Evolutionary conservation across 345 rosid genomes (phyloP).

Genomic region (Citrus glauca): DNA sequence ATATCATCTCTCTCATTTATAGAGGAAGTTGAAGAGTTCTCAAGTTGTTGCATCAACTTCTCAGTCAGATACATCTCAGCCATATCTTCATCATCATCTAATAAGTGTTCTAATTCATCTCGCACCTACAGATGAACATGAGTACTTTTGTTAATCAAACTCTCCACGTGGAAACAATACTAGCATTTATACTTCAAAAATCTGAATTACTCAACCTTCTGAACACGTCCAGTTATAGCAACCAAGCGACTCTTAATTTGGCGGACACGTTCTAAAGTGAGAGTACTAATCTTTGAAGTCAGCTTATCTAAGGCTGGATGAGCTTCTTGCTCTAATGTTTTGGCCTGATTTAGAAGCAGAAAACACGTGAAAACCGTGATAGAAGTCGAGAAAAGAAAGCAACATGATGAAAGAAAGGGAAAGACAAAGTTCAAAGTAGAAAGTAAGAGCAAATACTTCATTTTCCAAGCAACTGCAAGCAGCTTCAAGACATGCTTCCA

Average conservation of each 20-base stretch:
- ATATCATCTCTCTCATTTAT: conserved; percentile 48
- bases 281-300: conserved; percentile 73
- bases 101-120: conserved; percentile 85
- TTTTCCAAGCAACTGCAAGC: conserved; percentile 63
- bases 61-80: conserved; percentile 97
- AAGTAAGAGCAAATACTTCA: conserved; percentile 35
- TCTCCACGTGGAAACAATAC: background rate
- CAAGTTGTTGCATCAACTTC: conserved; percentile 62
- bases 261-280: conserved; percentile 63
- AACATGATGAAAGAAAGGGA: background rate
- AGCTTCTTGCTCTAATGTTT: conserved; percentile 59
- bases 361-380: background rate
- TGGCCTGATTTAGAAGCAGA: conserved; percentile 37
- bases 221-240: conserved; percentile 69
- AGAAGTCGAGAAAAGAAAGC: background rate
- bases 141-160: background rate
- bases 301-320: conserved; percentile 71
- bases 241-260: conserved; percentile 70
- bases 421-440: background rate
- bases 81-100: conserved; percentile 98
- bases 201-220: conserved; percentile 42
- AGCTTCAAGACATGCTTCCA: conserved; percentile 75
- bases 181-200: background rate
- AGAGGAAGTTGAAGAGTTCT: conserved; percentile 57
- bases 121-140: conserved; percentile 52